phyloP scores from a whole-genome alignment of 805 yeast genomes.

The Zygosaccharomyces lentus region DNA sequence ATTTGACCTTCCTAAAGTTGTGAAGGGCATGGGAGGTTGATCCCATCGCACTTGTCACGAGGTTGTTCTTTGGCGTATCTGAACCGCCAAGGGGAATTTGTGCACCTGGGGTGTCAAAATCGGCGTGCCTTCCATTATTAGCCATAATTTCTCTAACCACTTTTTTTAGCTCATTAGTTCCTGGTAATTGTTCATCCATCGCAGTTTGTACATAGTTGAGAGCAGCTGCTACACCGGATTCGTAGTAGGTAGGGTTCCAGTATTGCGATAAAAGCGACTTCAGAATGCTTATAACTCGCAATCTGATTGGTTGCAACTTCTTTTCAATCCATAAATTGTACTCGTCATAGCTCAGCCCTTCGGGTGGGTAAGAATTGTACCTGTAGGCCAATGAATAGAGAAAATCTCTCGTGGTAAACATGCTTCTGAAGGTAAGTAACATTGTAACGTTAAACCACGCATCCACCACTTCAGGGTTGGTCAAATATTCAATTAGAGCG shows the following conservation, averaged over 20 bases:
- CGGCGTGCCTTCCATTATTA: slow-evolving; percentile 9
- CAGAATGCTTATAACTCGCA: slow-evolving; percentile 63
- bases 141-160: slow-evolving; percentile 37
- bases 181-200: slow-evolving; percentile 41
- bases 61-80: background rate
- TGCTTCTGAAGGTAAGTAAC: slow-evolving; percentile 70
- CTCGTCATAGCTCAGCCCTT: slow-evolving; percentile 78
- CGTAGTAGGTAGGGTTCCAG: slow-evolving; percentile 63
- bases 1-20: slow-evolving; percentile 41
- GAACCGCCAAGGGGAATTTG: background rate
- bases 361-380: slow-evolving; percentile 75
- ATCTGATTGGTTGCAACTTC: slow-evolving; percentile 63
- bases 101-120: slow-evolving; percentile 4
- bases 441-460: slow-evolving; percentile 64
- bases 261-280: slow-evolving; percentile 60
- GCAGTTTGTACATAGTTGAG: slow-evolving; percentile 42
- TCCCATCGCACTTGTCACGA: background rate
- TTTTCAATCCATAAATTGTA: slow-evolving; percentile 70
- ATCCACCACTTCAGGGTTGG: slow-evolving; percentile 64
- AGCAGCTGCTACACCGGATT: slow-evolving; percentile 39
- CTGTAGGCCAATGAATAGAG: slow-evolving; percentile 56
- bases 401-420: slow-evolving; percentile 62
- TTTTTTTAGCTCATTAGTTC: slow-evolving; percentile 39
- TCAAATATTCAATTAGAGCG: slow-evolving; percentile 74
- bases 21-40: slow-evolving; percentile 16